Percentiles rank a stretch among this genome's conserved stretches.
phyloP scores from a whole-genome alignment of 2,329 filamentous ascomycete species.

The Clonostachys byssicola region DNA sequence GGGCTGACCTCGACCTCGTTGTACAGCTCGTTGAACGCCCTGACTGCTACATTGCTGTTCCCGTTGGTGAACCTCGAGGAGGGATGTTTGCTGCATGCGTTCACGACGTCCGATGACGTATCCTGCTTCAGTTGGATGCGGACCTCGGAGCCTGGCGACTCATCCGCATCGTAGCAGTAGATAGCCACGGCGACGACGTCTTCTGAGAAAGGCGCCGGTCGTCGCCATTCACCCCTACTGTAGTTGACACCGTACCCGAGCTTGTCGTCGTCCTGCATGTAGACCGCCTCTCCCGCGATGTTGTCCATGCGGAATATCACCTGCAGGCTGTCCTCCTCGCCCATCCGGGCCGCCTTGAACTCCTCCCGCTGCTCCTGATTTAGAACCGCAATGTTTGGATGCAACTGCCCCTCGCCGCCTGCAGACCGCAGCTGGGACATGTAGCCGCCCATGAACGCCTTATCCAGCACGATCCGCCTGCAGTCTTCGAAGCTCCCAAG shows the following conservation, averaged over 20 bases:
- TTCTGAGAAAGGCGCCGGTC: background rate
- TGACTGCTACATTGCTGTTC: background rate
- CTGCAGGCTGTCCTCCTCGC: background rate
- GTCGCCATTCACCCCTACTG: background rate
- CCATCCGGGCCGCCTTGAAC: background rate
- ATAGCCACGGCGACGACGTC: background rate
- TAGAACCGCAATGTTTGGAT: too few species aligned
- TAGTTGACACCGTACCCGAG: background rate
- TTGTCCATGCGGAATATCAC: background rate
- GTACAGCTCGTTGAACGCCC: background rate
- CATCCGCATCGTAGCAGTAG: background rate
- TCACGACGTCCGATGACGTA: background rate
- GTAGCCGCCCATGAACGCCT: background rate
- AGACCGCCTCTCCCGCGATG: background rate
- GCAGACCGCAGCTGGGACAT: too few species aligned
- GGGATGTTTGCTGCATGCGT: background rate
- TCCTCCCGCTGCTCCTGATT: background rate
- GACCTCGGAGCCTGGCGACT: background rate
- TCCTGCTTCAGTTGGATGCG: background rate
- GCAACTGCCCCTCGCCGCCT: too few species aligned
- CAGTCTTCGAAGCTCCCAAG: background rate
- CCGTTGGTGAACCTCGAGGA: background rate
- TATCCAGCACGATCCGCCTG: background rate
- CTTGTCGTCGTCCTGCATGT: background rate
- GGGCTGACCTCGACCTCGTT: background rate